Conservation (phyloP, 306 rosid species). For the Prunus mume region DNA sequence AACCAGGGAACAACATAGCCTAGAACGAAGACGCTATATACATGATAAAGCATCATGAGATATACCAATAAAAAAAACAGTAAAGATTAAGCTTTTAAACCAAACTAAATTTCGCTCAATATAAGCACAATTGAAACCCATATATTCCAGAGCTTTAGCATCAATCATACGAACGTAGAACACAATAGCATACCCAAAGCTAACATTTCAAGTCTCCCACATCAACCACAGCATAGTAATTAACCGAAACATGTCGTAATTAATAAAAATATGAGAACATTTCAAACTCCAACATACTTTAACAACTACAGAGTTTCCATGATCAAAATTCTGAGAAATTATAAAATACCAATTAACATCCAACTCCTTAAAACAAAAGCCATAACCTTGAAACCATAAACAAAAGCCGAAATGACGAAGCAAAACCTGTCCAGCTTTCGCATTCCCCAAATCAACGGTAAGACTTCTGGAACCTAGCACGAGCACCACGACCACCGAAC, state of each 20-base stretch:
- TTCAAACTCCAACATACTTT: background rate
- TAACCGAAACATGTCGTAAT: background rate
- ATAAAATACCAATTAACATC: background rate
- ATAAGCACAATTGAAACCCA: too few species aligned
- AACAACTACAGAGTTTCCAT: background rate
- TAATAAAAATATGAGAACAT: background rate
- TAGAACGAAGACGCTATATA: background rate
- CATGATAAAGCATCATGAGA: background rate
- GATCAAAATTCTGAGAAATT: background rate
- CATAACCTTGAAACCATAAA: slow-evolving; percentile 31
- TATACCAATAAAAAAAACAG: background rate
- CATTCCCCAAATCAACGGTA: slow-evolving; percentile 50
- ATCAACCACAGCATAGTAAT: background rate
- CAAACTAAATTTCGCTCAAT: background rate
- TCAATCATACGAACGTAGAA: background rate
- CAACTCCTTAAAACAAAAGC: background rate
- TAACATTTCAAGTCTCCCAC: background rate
- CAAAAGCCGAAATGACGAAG: background rate
- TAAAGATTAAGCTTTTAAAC: background rate
- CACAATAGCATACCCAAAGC: too few species aligned
- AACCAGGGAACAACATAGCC: background rate
- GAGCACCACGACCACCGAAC: slow-evolving; percentile 92
- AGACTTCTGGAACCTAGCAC: slow-evolving; percentile 87
- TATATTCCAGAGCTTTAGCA: background rate
- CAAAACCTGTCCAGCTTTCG: slow-evolving; percentile 10